Evolutionary conservation across 805 yeast species (phyloP).

Genomic region (Candida methanosorbosa): DNA sequence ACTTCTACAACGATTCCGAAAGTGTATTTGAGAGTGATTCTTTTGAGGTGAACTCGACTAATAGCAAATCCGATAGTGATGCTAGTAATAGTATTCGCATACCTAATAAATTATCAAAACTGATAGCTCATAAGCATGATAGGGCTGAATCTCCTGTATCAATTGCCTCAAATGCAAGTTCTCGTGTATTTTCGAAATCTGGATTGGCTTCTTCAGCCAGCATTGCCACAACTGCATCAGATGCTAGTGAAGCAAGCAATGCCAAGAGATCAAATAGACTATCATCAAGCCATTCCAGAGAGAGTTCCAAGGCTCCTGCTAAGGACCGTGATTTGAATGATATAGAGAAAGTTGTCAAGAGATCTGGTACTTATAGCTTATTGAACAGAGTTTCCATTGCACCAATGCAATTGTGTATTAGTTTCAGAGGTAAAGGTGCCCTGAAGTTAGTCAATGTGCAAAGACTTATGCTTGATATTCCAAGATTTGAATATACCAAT

Average conservation of each 20-base stretch:
- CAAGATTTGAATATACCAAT: constrained; percentile 49
- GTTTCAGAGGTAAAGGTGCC: constrained; percentile 72
- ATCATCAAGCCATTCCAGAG: no score
- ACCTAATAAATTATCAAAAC: no score
- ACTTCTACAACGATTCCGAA: neutral
- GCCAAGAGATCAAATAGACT: neutral
- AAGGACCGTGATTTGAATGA: constrained; percentile 17
- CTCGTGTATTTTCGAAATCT: neutral
- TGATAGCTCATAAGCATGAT: no score
- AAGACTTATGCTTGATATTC: constrained; percentile 57
- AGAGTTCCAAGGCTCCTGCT: neutral
- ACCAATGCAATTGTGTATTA: constrained; percentile 40
- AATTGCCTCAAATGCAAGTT: neutral
- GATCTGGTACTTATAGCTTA: constrained; percentile 35
- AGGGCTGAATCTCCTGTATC: neutral
- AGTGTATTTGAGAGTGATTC: neutral
- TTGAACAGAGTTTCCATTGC: constrained; percentile 23
- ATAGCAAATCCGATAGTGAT: neutral
- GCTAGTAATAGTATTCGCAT: no score
- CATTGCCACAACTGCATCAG: neutral
- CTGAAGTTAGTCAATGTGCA: constrained; percentile 68
- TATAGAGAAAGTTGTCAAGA: constrained; percentile 29
- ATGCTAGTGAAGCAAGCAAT: neutral
- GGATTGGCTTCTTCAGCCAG: neutral
- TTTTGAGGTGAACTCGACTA: neutral